Conservation (phyloP, 73 alveolate genomes). For the Paramecium octaurelia region DNA sequence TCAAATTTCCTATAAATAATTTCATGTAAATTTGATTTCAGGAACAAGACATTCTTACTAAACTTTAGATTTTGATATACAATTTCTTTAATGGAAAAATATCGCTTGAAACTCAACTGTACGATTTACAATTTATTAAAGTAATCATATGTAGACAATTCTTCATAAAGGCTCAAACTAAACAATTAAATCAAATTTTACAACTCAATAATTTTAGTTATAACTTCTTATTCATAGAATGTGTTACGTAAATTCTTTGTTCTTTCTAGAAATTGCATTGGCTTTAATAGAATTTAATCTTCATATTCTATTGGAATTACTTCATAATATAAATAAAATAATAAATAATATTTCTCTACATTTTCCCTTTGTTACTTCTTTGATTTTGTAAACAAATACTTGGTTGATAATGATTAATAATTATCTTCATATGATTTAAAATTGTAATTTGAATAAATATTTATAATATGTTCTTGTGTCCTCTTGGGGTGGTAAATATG, state of each 20-base stretch:
- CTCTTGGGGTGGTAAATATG: too few relatives aligned
- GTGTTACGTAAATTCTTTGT: not conserved
- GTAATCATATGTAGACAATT: not conserved
- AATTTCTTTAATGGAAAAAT: conserved; percentile 63
- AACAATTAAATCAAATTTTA: not conserved
- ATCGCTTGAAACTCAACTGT: conserved; percentile 68
- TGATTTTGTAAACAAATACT: too few relatives aligned
- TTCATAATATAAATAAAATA: too few relatives aligned
- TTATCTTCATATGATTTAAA: too few relatives aligned
- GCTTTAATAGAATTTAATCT: not conserved
- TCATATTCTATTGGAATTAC: too few relatives aligned
- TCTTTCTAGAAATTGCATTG: not conserved
- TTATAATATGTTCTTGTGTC: too few relatives aligned
- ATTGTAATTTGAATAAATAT: too few relatives aligned
- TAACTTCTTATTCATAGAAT: not conserved
- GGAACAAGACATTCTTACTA: conserved; percentile 51
- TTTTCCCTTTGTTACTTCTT: not conserved
- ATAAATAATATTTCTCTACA: not conserved
- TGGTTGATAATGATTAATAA: too few relatives aligned
- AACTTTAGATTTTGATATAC: conserved; percentile 27
- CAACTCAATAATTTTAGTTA: not conserved
- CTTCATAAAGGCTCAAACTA: not conserved
- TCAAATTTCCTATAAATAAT: not conserved
- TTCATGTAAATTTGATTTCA: conserved; percentile 54
- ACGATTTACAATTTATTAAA: not conserved